Conservation (phyloP, 352 stramenopile genomes). For the Phytophthora europaea region DNA sequence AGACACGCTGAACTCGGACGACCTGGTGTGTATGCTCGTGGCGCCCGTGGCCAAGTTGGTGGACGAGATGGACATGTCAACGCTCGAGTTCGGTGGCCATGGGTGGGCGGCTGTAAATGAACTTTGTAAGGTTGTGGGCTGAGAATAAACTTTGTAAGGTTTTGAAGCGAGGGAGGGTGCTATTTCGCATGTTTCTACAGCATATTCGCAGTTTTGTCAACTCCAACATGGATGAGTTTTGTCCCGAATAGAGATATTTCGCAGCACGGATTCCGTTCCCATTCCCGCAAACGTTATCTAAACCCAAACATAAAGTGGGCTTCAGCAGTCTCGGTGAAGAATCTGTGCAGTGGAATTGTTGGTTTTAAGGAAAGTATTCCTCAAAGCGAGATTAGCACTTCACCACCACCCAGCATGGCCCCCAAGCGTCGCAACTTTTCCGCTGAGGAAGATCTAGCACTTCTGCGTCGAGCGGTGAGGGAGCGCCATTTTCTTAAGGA, state of each 20-base stretch:
- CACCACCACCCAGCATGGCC: neutral
- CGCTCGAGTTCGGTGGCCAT: no score
- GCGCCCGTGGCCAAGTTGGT: no score
- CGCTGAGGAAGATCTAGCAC: slow-evolving; percentile 9
- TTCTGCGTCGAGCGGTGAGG: slow-evolving; percentile 6
- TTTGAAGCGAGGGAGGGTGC: no score
- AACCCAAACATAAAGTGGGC: slow-evolving; percentile 6
- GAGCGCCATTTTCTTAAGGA: slow-evolving; percentile 11
- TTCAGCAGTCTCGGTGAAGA: neutral
- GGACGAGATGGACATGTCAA: no score
- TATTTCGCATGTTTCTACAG: no score
- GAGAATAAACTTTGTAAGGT: no score
- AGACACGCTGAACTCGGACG: no score
- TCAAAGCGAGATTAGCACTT: neutral
- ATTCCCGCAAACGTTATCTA: neutral
- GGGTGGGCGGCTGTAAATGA: no score
- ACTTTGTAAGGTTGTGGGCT: no score
- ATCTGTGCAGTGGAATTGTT: slow-evolving; percentile 2
- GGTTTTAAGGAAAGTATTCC: slow-evolving; percentile 11
- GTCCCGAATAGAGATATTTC: neutral
- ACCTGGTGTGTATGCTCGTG: no score
- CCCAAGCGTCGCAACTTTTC: slow-evolving; percentile 12
- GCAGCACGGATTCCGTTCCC: slow-evolving; percentile 6
- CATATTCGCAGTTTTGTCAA: no score
- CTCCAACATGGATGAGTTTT: no score